phyloP scores from a whole-genome alignment of 371 early-diverging fungal species.

The Synchytrium microbalum region DNA sequence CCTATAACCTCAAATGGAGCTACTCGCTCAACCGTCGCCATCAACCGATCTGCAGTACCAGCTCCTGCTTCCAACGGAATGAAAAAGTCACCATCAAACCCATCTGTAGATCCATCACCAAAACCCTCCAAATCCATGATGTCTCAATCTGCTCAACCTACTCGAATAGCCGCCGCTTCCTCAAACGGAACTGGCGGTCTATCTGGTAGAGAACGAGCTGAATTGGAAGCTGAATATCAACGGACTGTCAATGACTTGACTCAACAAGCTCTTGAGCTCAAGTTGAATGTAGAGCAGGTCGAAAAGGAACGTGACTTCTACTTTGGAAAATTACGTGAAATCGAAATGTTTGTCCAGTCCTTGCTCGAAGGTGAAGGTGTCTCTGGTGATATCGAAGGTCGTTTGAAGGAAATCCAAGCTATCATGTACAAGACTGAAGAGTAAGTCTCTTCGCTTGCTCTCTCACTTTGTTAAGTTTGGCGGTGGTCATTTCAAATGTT shows the following conservation, averaged over 20 bases:
- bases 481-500: too few relatives aligned
- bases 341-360: constrained; percentile 83
- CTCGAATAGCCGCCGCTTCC: not conserved
- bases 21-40: constrained; percentile 5
- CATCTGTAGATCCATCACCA: constrained; percentile 8
- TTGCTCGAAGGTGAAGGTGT: constrained; percentile 31
- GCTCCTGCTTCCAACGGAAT: not conserved
- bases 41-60: not conserved
- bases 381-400: constrained; percentile 6
- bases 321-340: constrained; percentile 82
- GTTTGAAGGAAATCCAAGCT: constrained; percentile 63
- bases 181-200: constrained; percentile 1
- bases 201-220: constrained; percentile 12
- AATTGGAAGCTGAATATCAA: constrained; percentile 39
- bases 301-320: constrained; percentile 96
- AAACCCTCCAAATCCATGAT: not conserved
- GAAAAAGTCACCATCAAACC: constrained; percentile 14
- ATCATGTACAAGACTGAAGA: constrained; percentile 86
- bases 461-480: not conserved
- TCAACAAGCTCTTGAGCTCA: constrained; percentile 64
- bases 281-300: constrained; percentile 74
- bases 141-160: not conserved
- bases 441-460: not conserved
- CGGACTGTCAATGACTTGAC: constrained; percentile 42
- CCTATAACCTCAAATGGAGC: constrained; percentile 1